Base-by-base conservation (phyloP, 805 yeast genomes). In the Zygosaccharomyces siamensis region DNA sequence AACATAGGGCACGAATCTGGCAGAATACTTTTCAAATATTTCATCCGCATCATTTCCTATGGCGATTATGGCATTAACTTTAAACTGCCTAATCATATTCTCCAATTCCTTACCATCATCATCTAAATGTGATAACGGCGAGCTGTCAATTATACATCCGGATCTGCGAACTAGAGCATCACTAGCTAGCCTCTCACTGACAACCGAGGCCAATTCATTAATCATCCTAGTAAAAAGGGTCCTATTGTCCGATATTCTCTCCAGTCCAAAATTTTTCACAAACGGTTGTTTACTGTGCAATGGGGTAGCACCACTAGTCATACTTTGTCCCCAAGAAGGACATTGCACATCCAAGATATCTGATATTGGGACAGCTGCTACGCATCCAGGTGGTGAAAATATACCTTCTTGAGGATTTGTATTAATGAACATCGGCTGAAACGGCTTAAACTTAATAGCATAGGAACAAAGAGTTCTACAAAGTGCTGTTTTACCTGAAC, bases 221-320 rank as follows among this genome's bases (percentile, higher is more conserved):
- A 80, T 54, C 37, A 73, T 72, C 43, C 72, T 68, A 52, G 76
- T 73, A 68, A 79, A 89, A 45, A 76, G 47, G 3, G 50, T 51
- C 35, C 49, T 62, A 63, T 89, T 89, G 10, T 80, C 83, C 1
- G 67, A 56, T 10, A 79, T 73, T 32, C 72, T 67, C 43, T 83
- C 86, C 46, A 83, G 74, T 0, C 98, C 99, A 66, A 74, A 89
- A 59, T 77, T 82, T 59, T 85, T 83, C 7, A 86, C 92, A n/a
- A 85, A 64, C 0, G 98, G 97, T 65, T 88, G 95, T 63, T 88
- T 87, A n/a, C 87, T 86, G 63, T 86, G 90, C 53, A 84, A 81
- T 51, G 76, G 71, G 1, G 90, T 81, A 1, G 87, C 80, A 38
- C 95, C 93, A 8, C 87, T 81, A 0, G 89, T 80, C 51, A 81